Evolutionary conservation across 345 rosid species (phyloP).

Genomic region (Mercurialis annua): DNA sequence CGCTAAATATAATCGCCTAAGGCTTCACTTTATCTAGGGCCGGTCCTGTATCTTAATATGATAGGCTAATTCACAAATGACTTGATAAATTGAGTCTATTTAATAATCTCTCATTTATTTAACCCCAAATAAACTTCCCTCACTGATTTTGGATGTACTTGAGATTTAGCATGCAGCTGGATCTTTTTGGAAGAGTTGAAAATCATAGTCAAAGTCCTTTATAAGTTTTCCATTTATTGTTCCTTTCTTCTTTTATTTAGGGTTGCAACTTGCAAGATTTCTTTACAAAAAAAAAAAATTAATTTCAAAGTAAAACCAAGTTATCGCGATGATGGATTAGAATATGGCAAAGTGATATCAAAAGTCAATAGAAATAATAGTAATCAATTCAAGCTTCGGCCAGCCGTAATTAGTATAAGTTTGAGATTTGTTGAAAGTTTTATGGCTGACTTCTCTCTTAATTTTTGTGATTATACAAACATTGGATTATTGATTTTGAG

Average conservation of each 20-base stretch:
- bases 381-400: background rate
- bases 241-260: background rate
- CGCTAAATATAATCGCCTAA: no score
- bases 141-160: no score
- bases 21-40: no score
- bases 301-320: background rate
- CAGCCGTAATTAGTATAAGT: background rate
- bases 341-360: background rate
- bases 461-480: background rate
- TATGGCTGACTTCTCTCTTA: background rate
- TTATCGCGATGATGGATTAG: no score
- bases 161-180: background rate
- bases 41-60: no score
- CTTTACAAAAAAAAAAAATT: background rate
- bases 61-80: no score
- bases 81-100: no score
- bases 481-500: background rate
- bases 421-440: background rate
- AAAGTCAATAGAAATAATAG: background rate
- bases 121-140: no score
- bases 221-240: background rate
- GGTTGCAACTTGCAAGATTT: no score
- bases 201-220: constrained; percentile 4
- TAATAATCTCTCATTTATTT: no score
- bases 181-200: constrained; percentile 4